Base-by-base conservation (phyloP, 2,329 filamentous ascomycete genomes). In the Epichloe coenophiala region DNA sequence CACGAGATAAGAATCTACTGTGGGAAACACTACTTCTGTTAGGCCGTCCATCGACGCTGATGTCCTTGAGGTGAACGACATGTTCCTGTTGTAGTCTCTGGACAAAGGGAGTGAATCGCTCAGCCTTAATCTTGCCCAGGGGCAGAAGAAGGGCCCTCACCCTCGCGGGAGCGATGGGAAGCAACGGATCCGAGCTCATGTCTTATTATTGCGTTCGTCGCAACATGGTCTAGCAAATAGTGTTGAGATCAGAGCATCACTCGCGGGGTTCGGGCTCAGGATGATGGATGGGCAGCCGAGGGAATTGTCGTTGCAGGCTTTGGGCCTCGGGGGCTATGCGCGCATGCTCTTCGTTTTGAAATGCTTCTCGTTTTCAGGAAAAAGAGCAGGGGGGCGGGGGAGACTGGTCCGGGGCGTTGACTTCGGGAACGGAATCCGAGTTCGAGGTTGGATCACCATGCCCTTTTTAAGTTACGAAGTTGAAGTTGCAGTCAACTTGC, bases 131-230 rank as follows among this genome's bases (percentile, higher is more conserved):
- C 63, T 80, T 84, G 49, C 91, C 91, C 58, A 95, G 76, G 50
- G 93, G 93, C 54, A 97, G 74, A 53, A 95, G 78, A 59, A 96
- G 79, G 55, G 85, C 88, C 72, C 86, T 86, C 64, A 97, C 81
- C 76, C 87, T 86, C 71, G 89, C 91, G 65, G 89, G 89, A 68
- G 90, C 86, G 72, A 90, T 82, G 68, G 91, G 89, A 66, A 90
- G 86, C 67, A 95, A 80, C 68, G 87, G 83, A 74, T 96, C 91
- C 71, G 86, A 77, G 72, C 80, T 84, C 89, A 95, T 95, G 17
- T 65, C 71, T 84, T 75, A 68, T 71, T 75, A 71, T 64, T 65
- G 67, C 53, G 58, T 56, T 55, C 56, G 50, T 56, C 62, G 48
- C 60, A 65, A 59, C 63, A 65, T 66, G 55, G 55, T 63, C 60